Conservation (phyloP, 257 asterid genomes). For the Vinca minor region DNA sequence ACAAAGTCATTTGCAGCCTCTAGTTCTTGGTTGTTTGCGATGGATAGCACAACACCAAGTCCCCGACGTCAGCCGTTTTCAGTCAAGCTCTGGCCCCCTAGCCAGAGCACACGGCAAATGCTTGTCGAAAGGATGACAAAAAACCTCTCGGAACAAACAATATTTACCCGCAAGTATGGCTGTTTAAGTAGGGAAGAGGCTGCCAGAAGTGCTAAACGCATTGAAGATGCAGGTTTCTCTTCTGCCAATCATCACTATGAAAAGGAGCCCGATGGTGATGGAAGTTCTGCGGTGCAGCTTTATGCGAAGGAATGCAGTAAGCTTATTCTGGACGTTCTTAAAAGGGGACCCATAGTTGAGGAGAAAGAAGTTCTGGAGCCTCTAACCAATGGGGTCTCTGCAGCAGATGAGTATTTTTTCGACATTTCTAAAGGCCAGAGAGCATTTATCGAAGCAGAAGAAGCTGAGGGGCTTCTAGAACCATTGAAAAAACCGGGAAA, state of each 20-base stretch:
- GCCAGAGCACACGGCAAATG: slow-evolving; percentile 64
- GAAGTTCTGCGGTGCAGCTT: slow-evolving; percentile 87
- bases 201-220: slow-evolving; percentile 44
- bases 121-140: slow-evolving; percentile 71
- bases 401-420: slow-evolving; percentile 33
- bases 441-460: slow-evolving; percentile 76
- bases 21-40: slow-evolving; percentile 22
- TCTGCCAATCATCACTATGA: slow-evolving; percentile 56
- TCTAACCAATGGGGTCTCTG: slow-evolving; percentile 28
- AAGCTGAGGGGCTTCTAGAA: slow-evolving; percentile 62
- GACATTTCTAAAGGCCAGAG: slow-evolving; percentile 84
- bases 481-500: slow-evolving; percentile 69
- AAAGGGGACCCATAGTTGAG: slow-evolving; percentile 35
- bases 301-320: slow-evolving; percentile 91
- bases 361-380: slow-evolving; percentile 25
- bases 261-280: slow-evolving; percentile 92
- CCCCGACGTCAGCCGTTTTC: slow-evolving; percentile 51
- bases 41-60: slow-evolving; percentile 52
- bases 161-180: slow-evolving; percentile 84
- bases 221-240: slow-evolving; percentile 68
- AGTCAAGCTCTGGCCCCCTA: slow-evolving; percentile 96
- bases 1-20: slow-evolving; percentile 4
- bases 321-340: slow-evolving; percentile 67
- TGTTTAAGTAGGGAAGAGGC: slow-evolving; percentile 53
- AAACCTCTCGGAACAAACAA: slow-evolving; percentile 82